Percentiles rank a stretch among this genome's conserved stretches.
phyloP scores from a whole-genome alignment of 2,329 filamentous ascomycete species.

The Didymosphaeria variabile region DNA sequence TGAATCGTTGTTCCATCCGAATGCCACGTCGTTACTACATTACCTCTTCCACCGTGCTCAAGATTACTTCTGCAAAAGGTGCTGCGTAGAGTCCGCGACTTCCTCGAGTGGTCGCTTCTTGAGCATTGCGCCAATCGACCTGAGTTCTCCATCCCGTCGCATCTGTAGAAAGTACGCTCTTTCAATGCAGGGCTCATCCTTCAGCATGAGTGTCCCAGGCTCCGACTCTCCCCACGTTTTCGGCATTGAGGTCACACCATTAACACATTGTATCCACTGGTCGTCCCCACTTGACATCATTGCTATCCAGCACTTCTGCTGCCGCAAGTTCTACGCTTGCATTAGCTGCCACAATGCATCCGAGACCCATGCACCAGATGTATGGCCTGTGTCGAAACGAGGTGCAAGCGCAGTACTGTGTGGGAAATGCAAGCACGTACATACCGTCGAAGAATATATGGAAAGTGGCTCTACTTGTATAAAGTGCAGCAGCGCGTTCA shows the following conservation, averaged over 20 bases:
- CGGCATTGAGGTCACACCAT: slow-evolving; percentile 37
- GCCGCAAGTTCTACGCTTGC: slow-evolving; percentile 49
- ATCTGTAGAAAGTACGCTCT: not conserved
- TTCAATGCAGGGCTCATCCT: not conserved
- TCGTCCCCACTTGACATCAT: slow-evolving; percentile 47
- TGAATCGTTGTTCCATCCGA: no score
- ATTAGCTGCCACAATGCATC: slow-evolving; percentile 43
- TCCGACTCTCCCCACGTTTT: slow-evolving; percentile 26
- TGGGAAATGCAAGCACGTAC: slow-evolving; percentile 39
- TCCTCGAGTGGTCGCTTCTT: not conserved
- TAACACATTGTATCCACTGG: slow-evolving; percentile 47
- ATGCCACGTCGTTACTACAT: not conserved
- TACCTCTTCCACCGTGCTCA: not conserved
- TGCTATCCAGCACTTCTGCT: slow-evolving; percentile 49
- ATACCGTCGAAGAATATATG: slow-evolving; percentile 44
- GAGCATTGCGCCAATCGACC: not conserved
- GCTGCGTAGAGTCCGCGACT: not conserved
- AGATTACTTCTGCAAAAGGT: not conserved
- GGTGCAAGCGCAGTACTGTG: slow-evolving; percentile 40
- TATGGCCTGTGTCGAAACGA: slow-evolving; percentile 34
- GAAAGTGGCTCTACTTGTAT: slow-evolving; percentile 38
- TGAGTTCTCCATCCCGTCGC: no score
- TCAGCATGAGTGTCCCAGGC: slow-evolving; percentile 10
- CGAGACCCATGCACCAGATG: slow-evolving; percentile 34
- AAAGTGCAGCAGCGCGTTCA: slow-evolving; percentile 39